Conservation (phyloP, 1,284 basidiomycete genomes). For the Ceratobasidium sp. region DNA sequence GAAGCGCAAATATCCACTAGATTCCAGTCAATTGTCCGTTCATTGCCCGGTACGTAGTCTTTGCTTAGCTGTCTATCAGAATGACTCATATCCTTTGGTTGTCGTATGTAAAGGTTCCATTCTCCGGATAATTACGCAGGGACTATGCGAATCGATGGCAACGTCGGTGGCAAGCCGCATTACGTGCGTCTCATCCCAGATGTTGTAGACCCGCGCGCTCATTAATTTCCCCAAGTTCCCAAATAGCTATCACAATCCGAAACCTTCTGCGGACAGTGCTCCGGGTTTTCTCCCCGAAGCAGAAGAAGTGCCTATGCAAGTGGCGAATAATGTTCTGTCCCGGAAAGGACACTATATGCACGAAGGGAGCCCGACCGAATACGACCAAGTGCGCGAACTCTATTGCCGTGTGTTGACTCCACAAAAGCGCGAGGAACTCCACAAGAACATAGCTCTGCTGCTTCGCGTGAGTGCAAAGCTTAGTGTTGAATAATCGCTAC, state of each 20-base stretch:
- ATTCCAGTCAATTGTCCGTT: conserved; percentile 50
- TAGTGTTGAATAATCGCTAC: not conserved
- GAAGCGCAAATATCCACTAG: conserved; percentile 36
- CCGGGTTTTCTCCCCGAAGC: conserved; percentile 54
- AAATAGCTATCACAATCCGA: conserved; percentile 54
- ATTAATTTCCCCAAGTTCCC: conserved; percentile 51
- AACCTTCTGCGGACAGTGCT: conserved; percentile 51
- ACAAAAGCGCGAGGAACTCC: conserved; percentile 54
- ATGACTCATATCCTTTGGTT: not conserved
- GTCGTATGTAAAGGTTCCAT: conserved; percentile 49
- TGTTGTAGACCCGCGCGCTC: not conserved
- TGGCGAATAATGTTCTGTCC: conserved; percentile 54
- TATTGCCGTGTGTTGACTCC: conserved; percentile 55
- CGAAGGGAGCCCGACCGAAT: conserved; percentile 52
- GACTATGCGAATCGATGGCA: conserved; percentile 55
- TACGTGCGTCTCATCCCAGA: conserved; percentile 49
- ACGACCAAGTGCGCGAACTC: conserved; percentile 55
- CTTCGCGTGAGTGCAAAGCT: conserved; percentile 50
- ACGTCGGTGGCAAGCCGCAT: conserved; percentile 53
- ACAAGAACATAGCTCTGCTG: conserved; percentile 56
- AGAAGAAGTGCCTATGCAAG: conserved; percentile 55
- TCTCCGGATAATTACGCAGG: conserved; percentile 57
- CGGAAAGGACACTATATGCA: conserved; percentile 55
- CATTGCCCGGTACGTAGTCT: conserved; percentile 30
- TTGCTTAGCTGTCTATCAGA: not conserved